Evolutionary conservation across 257 asterid species (phyloP), one percentile per base, ranked within the genome.

Genomic region (Jasminum sambac): DNA sequence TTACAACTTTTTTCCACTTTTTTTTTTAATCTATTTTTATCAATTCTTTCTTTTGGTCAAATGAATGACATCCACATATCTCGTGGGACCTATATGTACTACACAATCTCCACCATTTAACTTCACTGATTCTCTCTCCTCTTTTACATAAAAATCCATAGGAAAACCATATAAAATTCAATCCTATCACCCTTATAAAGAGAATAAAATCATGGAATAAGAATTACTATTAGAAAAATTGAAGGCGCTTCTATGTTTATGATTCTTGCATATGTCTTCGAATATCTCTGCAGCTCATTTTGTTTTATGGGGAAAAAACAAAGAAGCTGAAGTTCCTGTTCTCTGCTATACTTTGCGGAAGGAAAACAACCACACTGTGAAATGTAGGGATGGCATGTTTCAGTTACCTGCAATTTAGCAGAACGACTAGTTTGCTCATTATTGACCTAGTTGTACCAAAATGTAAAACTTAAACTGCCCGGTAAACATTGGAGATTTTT

Each of bases 351-450:
- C 13, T 17, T 52, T 19, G 8, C 17, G 5, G 21, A 17, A 52
- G 60, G 12, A 12, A 19, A 52, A 52, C 6, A 52, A 17, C 25
- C 6, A 19, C 26, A 7, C 0, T 16, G 30, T 52, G 13, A 19
- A 52, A 52, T 52, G 17, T 19, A 52, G 26, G 17, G 26, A 52
- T 52, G 25, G 26, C 60, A 52, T 19, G 13, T 52, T 19, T 19
- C 30, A 21, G 60, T 52, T 52, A 25, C 60, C 60, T 52, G 13
- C 26, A n/a, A 52, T n/a, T 52, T 52, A 52, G 60, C 25, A 52
- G 13, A 1, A 52, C 60, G 21, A 52, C 25, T 19, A 0, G 26
- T 52, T 52, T 16, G 8, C 60, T 17, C 30, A 8, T n/a, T 8
- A 16, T 44, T 5, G 55, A 16, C 16, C 55, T 44, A 44, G 55